phyloP scores from a whole-genome alignment of 176 grass and related monocot species.

The Avena eriantha region DNA sequence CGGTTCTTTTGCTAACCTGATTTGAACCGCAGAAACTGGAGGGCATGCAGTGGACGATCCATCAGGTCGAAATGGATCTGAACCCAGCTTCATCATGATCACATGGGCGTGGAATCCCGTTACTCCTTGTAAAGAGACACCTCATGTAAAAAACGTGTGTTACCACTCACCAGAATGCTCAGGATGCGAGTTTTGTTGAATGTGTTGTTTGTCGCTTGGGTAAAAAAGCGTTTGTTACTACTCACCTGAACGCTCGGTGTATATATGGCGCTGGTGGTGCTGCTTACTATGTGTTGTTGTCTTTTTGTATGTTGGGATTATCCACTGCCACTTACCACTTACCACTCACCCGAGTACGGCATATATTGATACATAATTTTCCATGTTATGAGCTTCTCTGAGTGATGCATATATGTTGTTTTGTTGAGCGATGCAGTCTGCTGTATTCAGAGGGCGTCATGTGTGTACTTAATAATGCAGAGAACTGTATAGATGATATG shows the following conservation, averaged over 20 bases:
- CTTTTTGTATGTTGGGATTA: too few relatives aligned
- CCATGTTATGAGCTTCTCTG: too few relatives aligned
- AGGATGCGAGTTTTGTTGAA: background rate
- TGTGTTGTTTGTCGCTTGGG: slow-evolving; percentile 13
- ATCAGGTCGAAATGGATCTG: slow-evolving; percentile 97
- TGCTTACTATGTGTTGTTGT: background rate
- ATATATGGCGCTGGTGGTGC: background rate
- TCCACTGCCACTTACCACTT: too few relatives aligned
- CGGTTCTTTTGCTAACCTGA: slow-evolving; percentile 8
- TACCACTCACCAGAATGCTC: background rate
- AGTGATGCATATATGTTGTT: background rate
- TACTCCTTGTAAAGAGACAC: background rate
- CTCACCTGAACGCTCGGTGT: background rate
- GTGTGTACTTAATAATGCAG: background rate
- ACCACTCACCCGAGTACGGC: too few relatives aligned
- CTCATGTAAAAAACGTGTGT: background rate
- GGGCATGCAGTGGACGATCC: slow-evolving; percentile 97
- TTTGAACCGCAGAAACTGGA: slow-evolving; percentile 78
- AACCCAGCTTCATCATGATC: slow-evolving; percentile 68
- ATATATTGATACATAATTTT: too few relatives aligned
- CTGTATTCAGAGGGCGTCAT: background rate
- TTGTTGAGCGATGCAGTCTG: background rate
- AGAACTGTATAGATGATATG: background rate
- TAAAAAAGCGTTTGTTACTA: background rate
- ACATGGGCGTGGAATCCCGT: background rate